Base-by-base conservation (phyloP, 164 flowering plant species). In the Houttuynia cordata region DNA sequence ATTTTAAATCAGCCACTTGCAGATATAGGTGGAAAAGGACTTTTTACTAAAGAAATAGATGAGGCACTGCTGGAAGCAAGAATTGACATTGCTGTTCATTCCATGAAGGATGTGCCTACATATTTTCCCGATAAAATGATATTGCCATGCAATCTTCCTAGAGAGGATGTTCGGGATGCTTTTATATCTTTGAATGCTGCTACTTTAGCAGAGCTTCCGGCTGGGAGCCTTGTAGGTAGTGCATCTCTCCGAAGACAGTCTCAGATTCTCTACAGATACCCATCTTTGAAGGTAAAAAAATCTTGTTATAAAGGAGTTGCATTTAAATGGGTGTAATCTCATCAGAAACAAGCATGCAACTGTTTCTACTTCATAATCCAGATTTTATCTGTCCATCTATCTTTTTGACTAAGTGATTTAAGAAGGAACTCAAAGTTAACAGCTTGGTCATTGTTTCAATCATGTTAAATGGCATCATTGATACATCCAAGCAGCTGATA, bases 101-200 rank as follows among this genome's bases (percentile, higher is more conserved):
- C 99, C 22, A 90, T 93, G 99, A 93, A 93, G 67, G 99, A 93
- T 71, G 97, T 93, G 15, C 99, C 99, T 4, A 93, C 99, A 19
- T 93, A 93, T 73, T 77, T 88, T 66, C 97, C 96, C 0, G 88
- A 85, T 45, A 81, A 83, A 67, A 93, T 81, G 23, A 79, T 88
- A 64, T 75, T 93, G 40, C 99, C 95, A 20, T 93, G 99, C 80
- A 90, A 90, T 67, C 90, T 93, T 59, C 82, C 76, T 14, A 80
- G 97, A 45, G 99, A 91, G 81, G 99, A 91, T 83, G 96, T 94
- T 24, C 77, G 96, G 15, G 99, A 94, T 79, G 99, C 95, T 51
- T 94, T 94, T 64, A 91, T 94, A 63, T 86, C 85, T 51, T 58
- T 82, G 55, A 69, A 61, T 74, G 87, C 89, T 60, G 57, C 77